A percentile compares a stretch with the other conserved stretches of the same genome.
Conservation (phyloP, 2,329 filamentous ascomycete species). For the Trichoderma atroviride region DNA sequence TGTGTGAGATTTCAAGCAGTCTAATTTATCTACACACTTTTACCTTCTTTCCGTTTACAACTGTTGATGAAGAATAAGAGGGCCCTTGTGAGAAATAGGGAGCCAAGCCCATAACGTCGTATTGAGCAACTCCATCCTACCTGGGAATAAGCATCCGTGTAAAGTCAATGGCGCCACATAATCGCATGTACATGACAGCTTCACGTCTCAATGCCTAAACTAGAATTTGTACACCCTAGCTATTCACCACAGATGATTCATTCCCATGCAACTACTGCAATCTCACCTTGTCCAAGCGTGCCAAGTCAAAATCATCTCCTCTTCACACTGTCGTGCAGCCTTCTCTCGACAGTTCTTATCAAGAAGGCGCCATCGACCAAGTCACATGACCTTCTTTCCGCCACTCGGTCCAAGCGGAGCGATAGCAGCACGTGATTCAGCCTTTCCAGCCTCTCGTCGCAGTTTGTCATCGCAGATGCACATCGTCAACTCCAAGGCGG, state of each 20-base stretch:
- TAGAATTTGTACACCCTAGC: background rate
- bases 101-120: background rate
- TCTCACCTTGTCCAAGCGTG: too few species aligned
- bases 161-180: background rate
- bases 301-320: background rate
- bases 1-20: background rate
- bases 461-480: slow-evolving; percentile 31
- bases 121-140: background rate
- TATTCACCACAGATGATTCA: background rate
- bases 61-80: background rate
- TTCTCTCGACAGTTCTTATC: slow-evolving; percentile 1
- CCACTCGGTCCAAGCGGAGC: slow-evolving; percentile 26
- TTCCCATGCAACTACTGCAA: background rate
- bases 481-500: slow-evolving; percentile 28
- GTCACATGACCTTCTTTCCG: slow-evolving; percentile 21
- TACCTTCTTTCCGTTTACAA: background rate
- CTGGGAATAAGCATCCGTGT: background rate
- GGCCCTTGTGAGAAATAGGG: background rate
- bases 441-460: slow-evolving; percentile 27
- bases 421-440: slow-evolving; percentile 23
- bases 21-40: background rate
- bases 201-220: background rate
- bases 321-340: background rate
- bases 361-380: slow-evolving; percentile 4
- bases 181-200: background rate